Evolutionary conservation across 768 basidiomycete species (phyloP), one percentile per base, ranked within the genome.

Genomic region (Tylopilus felleus): DNA sequence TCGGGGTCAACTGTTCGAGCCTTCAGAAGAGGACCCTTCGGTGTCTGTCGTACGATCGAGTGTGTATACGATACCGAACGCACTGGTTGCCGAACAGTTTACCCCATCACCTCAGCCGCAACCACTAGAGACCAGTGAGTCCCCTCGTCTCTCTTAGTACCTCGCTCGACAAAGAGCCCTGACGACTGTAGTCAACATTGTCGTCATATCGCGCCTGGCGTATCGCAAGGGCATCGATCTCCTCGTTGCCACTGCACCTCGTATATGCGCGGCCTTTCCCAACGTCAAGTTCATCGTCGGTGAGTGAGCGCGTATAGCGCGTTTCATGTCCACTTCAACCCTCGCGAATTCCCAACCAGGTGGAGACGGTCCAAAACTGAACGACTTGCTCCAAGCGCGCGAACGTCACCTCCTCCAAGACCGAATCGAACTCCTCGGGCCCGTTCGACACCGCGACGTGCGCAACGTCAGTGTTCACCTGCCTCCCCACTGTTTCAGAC

Each of bases 171-270:
- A 8, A 25, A 31, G 29, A 25, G 6, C 23, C 36, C 31, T n/a
- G n/a, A 1, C 9, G 7, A 38, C 27, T 27, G 4, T 63, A 96
- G 95, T 98, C 52, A 97, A 88, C 3, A 90, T 99, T 42, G 85
- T 99, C 4, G 83, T 97, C 13, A 71, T 99, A 12, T 93, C 93
- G 2, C 84, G 97, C 14, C 75, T 98, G 28, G 93, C 90, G 0
- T 98, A 98, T 64, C 83, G 97, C 46, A 99, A 98, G 74, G 97
- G 97, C 1, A 86, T 99, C 49, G 97, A 99, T 65, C 81, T 99
- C 3, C 82, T 99, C 6, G 90, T 98, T 0, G 93, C 93, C 1
- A 88, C 90, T 0, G 90, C 93, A 0, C 97, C 97, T 0, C 81
- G 85, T 22, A 91, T 99, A 52, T 98, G 96, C 62, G 79, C 79